Evolutionary conservation across 2,329 filamentous ascomycete species (phyloP).

Genomic region (Beauveria bassiana): DNA sequence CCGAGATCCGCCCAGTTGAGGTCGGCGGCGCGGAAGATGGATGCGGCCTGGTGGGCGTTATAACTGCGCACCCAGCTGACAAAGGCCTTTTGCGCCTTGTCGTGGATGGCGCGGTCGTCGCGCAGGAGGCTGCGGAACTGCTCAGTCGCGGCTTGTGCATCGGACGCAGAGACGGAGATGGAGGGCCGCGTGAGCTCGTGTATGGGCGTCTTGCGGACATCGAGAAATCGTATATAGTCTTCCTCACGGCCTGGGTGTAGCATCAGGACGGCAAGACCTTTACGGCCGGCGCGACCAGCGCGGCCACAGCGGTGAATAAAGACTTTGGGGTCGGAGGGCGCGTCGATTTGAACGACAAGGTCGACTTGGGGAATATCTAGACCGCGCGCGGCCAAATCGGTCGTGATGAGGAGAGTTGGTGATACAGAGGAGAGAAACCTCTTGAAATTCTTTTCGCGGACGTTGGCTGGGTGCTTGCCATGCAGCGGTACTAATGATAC

Average conservation of each 20-base stretch:
- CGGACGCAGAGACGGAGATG: slow-evolving; percentile 49
- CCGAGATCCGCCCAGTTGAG: slow-evolving; percentile 81
- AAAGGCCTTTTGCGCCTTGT: slow-evolving; percentile 85
- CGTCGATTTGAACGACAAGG: slow-evolving; percentile 82
- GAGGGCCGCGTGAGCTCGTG: slow-evolving; percentile 49
- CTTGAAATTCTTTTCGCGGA: slow-evolving; percentile 80
- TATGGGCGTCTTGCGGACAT: slow-evolving; percentile 81
- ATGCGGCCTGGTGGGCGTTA: slow-evolving; percentile 80
- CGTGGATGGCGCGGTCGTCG: slow-evolving; percentile 55
- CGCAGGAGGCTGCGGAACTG: slow-evolving; percentile 53
- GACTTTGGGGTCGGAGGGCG: slow-evolving; percentile 76
- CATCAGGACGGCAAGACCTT: slow-evolving; percentile 78
- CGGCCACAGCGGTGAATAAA: slow-evolving; percentile 92
- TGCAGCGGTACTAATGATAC: slow-evolving; percentile 75
- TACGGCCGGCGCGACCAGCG: slow-evolving; percentile 80
- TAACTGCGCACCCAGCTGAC: slow-evolving; percentile 92
- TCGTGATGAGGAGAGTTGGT: slow-evolving; percentile 79
- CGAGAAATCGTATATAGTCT: slow-evolving; percentile 81
- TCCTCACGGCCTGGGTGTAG: slow-evolving; percentile 79
- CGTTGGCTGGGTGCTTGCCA: slow-evolving; percentile 83
- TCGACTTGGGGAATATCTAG: slow-evolving; percentile 90
- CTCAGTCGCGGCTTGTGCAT: slow-evolving; percentile 50
- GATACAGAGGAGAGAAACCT: slow-evolving; percentile 68
- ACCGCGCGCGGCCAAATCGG: slow-evolving; percentile 83
- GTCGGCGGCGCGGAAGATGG: slow-evolving; percentile 78